Evolutionary conservation across 2,329 filamentous ascomycete genomes (phyloP).

Genomic region (Ustilaginoidea virens): DNA sequence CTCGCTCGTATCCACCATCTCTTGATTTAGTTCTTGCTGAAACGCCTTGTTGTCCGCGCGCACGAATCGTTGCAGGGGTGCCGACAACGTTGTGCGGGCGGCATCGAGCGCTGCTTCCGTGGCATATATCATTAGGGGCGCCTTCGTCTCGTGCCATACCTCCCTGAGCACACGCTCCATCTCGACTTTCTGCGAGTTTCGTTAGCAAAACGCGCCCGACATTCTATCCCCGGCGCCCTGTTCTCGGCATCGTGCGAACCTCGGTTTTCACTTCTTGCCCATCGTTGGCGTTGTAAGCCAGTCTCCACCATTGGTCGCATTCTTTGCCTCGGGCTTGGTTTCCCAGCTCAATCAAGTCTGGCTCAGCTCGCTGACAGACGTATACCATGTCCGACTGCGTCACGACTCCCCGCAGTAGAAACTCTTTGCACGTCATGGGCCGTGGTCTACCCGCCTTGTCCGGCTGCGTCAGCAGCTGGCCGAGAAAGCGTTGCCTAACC

Average conservation of each 20-base stretch:
- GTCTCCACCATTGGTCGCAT: constrained; percentile 40
- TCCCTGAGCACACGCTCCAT: constrained; percentile 28
- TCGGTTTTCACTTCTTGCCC: constrained; percentile 29
- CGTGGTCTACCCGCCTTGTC: constrained; percentile 19
- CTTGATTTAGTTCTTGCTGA: constrained; percentile 29
- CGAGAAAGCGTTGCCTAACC: constrained; percentile 21
- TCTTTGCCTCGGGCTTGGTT: constrained; percentile 11
- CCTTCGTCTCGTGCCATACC: constrained; percentile 31
- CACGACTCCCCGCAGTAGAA: constrained; percentile 35
- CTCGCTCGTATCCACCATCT: constrained; percentile 12
- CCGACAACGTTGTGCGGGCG: constrained; percentile 20
- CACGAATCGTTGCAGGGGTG: constrained; percentile 28
- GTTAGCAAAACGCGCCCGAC: not conserved
- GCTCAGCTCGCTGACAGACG: constrained; percentile 28
- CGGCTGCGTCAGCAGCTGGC: constrained; percentile 22
- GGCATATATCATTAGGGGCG: constrained; percentile 36
- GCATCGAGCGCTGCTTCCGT: constrained; percentile 30
- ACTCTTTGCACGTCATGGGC: constrained; percentile 28
- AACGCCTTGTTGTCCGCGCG: constrained; percentile 37
- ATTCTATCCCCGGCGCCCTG: too few relatives aligned
- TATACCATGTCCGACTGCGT: constrained; percentile 31
- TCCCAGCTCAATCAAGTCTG: constrained; percentile 26
- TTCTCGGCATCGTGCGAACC: too few relatives aligned
- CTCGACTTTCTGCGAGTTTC: constrained; percentile 26
- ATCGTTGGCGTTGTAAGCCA: constrained; percentile 25